A percentile compares a stretch with the other conserved stretches of the same genome.
Conservation (phyloP, 306 rosid species). For the Arachis stenosperma region DNA sequence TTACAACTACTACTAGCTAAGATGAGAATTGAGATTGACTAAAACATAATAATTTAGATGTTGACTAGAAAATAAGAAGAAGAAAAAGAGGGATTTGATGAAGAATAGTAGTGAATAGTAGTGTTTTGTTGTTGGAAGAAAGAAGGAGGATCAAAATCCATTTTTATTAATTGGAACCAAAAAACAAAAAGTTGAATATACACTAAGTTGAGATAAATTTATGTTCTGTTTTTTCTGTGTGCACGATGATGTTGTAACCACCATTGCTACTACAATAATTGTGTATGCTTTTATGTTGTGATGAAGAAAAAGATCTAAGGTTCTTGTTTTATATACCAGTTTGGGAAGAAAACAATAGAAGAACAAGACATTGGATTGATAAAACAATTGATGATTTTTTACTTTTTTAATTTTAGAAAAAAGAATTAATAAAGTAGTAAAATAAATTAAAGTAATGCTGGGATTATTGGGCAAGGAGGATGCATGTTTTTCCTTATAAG, state of each 20-base stretch:
- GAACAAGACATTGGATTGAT: background rate
- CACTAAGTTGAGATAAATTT: background rate
- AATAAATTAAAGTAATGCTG: background rate
- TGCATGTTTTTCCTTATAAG: slow-evolving; percentile 3
- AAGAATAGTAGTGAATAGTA: background rate
- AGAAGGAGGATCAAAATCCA: slow-evolving; percentile 45
- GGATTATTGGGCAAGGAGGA: slow-evolving; percentile 45
- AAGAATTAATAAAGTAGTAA: background rate
- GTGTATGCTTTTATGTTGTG: slow-evolving; percentile 5
- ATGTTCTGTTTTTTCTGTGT: background rate
- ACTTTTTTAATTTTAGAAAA: no score
- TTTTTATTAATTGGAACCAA: background rate
- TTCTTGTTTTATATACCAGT: slow-evolving; percentile 33
- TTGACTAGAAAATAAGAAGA: background rate
- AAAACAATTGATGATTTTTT: background rate
- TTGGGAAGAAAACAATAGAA: slow-evolving; percentile 20
- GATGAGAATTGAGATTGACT: no score
- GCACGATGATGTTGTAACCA: background rate
- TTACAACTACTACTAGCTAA: no score
- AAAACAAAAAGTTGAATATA: slow-evolving; percentile 1
- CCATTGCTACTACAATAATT: no score
- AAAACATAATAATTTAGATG: no score
- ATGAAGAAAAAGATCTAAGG: background rate
- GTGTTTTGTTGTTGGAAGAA: slow-evolving; percentile 32
- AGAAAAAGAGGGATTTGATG: slow-evolving; percentile 12